Evolutionary conservation across 1,284 basidiomycete species (phyloP).

Genomic region (Ceraceosorus guamensis): DNA sequence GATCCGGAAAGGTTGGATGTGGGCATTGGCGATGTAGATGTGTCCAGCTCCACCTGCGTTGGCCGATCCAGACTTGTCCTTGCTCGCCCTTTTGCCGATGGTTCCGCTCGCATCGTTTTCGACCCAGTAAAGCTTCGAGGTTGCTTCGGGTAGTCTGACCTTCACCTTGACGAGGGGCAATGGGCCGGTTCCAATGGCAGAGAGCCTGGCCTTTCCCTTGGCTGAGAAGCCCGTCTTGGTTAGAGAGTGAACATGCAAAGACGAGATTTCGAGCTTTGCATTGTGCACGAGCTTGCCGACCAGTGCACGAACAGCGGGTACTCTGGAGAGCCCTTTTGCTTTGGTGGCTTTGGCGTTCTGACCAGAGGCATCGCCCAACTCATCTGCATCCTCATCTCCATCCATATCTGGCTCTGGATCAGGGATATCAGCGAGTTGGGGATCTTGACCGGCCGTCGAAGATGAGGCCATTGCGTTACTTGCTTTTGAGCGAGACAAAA

Average conservation of each 20-base stretch:
- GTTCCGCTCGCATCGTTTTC: background rate
- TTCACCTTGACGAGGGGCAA: conserved; percentile 7
- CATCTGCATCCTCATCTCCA: no score
- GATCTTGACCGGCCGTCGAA: no score
- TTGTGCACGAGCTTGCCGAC: conserved; percentile 5
- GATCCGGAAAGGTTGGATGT: background rate
- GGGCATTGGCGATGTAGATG: background rate
- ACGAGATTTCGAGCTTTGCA: conserved; percentile 1
- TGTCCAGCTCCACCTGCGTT: background rate
- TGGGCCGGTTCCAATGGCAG: conserved; percentile 5
- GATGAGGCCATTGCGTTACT: no score
- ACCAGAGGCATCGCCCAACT: no score
- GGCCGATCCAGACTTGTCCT: background rate
- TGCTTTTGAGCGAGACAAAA: no score
- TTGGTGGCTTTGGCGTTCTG: no score
- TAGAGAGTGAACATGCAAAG: conserved; percentile 1
- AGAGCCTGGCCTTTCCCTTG: background rate
- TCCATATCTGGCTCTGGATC: no score
- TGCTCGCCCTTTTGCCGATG: background rate
- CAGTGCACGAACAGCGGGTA: conserved; percentile 7
- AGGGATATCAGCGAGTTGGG: no score
- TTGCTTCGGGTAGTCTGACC: background rate
- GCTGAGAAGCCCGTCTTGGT: background rate
- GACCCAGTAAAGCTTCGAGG: background rate
- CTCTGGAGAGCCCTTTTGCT: conserved; percentile 5